These are phyloP conservation scores for Blastobotrys chiropterorum DNA, from an alignment of 805 yeast species.

Conservation along the genomic window DNA sequence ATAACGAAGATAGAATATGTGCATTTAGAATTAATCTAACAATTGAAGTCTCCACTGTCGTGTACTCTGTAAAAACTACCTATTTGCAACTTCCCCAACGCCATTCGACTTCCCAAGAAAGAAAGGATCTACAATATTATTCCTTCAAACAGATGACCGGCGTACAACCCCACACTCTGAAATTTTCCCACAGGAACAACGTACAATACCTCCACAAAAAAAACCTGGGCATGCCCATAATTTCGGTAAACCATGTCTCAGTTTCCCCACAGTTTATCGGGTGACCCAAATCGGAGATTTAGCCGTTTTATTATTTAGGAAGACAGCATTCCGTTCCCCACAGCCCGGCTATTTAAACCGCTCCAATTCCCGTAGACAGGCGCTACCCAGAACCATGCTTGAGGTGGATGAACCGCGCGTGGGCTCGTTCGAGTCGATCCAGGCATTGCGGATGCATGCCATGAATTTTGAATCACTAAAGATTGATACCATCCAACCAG, in stretches of 20 bases:
- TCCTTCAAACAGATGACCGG: too few species aligned
- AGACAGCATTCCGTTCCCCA: not conserved
- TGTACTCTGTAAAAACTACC: too few species aligned
- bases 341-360: not conserved
- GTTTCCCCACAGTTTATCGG: not conserved
- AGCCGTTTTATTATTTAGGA: not conserved
- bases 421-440: not conserved
- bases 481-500: conserved; percentile 28
- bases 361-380: not conserved
- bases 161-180: too few species aligned
- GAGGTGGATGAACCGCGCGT: not conserved
- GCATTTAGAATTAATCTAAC: too few species aligned
- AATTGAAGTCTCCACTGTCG: too few species aligned
- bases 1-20: too few species aligned
- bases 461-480: not conserved
- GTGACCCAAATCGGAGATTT: not conserved
- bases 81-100: too few species aligned
- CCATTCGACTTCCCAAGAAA: too few species aligned
- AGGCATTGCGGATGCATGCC: not conserved
- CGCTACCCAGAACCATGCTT: not conserved
- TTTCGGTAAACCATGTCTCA: not conserved
- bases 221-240: not conserved
- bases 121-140: too few species aligned
- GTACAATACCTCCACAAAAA: too few species aligned
- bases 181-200: too few species aligned